Evolutionary conservation across 2,329 filamentous ascomycete species (phyloP).

Genomic region (Hymenoscyphus occultus): DNA sequence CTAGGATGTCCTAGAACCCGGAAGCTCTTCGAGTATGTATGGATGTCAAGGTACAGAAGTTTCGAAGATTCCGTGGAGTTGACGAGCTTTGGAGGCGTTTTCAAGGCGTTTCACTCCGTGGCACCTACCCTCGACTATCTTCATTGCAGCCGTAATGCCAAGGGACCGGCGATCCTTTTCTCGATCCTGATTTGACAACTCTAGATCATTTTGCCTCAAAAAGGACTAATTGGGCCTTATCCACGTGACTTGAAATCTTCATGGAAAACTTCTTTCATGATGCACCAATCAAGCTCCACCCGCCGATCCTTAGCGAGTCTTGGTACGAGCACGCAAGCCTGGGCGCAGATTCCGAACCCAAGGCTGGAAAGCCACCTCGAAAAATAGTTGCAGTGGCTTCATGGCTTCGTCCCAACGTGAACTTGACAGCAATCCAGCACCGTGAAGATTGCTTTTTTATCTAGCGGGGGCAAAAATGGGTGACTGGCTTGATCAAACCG

Average conservation of each 20-base stretch:
- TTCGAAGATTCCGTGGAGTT: background rate
- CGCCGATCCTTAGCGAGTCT: background rate
- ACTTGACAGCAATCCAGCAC: background rate
- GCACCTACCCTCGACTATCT: background rate
- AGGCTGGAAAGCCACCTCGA: background rate
- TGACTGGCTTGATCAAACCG: background rate
- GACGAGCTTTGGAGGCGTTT: background rate
- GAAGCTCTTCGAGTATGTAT: background rate
- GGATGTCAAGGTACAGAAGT: background rate
- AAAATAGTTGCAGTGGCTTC: background rate
- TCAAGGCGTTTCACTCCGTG: background rate
- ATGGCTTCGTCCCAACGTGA: background rate
- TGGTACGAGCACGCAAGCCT: slow-evolving; percentile 1
- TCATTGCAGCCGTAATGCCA: background rate
- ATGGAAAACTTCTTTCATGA: background rate
- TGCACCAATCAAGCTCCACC: background rate
- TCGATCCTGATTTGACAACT: background rate
- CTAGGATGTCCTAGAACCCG: background rate
- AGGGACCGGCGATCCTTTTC: background rate
- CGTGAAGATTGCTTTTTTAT: background rate
- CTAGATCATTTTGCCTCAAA: background rate
- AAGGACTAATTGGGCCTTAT: no score
- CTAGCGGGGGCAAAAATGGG: background rate
- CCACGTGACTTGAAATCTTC: background rate
- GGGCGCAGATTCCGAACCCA: background rate